phyloP scores from a whole-genome alignment of 345 rosid genomes.

The Syzygium aromaticum region DNA sequence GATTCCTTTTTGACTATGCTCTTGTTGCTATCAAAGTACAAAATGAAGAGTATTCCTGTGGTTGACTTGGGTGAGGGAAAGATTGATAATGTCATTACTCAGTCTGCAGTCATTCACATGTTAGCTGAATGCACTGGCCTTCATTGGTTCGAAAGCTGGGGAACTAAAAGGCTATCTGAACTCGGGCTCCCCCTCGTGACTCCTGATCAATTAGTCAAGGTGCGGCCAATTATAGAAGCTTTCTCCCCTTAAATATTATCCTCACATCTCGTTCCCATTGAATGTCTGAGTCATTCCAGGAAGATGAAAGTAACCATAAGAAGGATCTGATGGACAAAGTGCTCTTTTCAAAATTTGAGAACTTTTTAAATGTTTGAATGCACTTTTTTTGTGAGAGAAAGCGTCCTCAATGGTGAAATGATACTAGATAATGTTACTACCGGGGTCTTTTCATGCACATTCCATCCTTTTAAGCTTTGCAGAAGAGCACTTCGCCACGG shows the following conservation, averaged over 20 bases:
- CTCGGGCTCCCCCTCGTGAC: conserved; percentile 83
- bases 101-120: conserved; percentile 97
- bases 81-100: conserved; percentile 80
- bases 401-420: not conserved
- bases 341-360: not conserved
- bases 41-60: conserved; percentile 96
- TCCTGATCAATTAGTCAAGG: conserved; percentile 46
- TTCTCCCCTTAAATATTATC: not conserved
- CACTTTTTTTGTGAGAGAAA: not conserved
- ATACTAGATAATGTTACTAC: not conserved
- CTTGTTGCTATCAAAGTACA: conserved; percentile 86
- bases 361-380: not conserved
- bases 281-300: not conserved
- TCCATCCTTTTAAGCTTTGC: not conserved
- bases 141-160: conserved; percentile 97
- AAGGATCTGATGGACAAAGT: not conserved
- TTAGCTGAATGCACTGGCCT: conserved; percentile 88
- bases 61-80: conserved; percentile 73
- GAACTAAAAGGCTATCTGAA: conserved; percentile 72
- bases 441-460: not conserved
- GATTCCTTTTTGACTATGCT: conserved; percentile 96
- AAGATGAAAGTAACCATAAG: not conserved
- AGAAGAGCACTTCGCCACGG: not conserved
- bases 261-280: not conserved
- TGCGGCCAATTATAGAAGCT: conserved; percentile 2